A percentile compares a stretch with the other conserved stretches of the same genome.
These are phyloP conservation scores for Wickerhamiella dianesei DNA, from an alignment of 805 yeast species.

Conservation along the genomic window DNA sequence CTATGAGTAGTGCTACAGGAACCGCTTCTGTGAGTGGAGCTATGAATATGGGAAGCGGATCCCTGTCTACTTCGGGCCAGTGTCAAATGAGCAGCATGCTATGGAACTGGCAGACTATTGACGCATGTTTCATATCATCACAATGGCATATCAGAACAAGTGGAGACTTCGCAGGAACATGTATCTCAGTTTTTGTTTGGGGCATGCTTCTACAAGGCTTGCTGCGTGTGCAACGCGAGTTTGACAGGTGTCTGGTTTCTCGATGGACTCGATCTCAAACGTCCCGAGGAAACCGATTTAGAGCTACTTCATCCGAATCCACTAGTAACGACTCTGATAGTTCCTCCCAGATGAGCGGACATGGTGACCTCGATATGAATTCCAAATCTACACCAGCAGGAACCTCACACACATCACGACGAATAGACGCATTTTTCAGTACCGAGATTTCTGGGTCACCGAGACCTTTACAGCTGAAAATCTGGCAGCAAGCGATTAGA, in stretches of 20 bases:
- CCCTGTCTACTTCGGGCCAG: conserved; percentile 1
- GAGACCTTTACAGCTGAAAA: conserved; percentile 26
- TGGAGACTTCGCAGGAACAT: conserved; percentile 60
- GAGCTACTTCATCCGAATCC: too few relatives aligned
- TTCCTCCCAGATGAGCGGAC: too few relatives aligned
- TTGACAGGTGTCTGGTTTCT: conserved; percentile 20
- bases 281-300: conserved; percentile 8
- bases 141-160: conserved; percentile 48
- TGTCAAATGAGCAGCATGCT: conserved; percentile 36
- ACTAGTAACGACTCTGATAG: too few relatives aligned
- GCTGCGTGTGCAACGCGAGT: conserved; percentile 40
- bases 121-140: conserved; percentile 48
- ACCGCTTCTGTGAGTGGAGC: conserved; percentile 5
- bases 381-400: background rate
- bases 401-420: background rate
- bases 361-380: background rate
- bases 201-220: conserved; percentile 46
- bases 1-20: conserved; percentile 6
- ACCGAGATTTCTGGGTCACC: background rate
- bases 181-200: conserved; percentile 52
- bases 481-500: conserved; percentile 40
- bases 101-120: conserved; percentile 64
- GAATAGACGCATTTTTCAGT: background rate
- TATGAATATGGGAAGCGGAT: conserved; percentile 10
- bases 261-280: conserved; percentile 8